Percentiles rank a stretch among this genome's conserved stretches.
phyloP scores from a whole-genome alignment of 2,329 filamentous ascomycete species.

The Dothistroma septosporum region DNA sequence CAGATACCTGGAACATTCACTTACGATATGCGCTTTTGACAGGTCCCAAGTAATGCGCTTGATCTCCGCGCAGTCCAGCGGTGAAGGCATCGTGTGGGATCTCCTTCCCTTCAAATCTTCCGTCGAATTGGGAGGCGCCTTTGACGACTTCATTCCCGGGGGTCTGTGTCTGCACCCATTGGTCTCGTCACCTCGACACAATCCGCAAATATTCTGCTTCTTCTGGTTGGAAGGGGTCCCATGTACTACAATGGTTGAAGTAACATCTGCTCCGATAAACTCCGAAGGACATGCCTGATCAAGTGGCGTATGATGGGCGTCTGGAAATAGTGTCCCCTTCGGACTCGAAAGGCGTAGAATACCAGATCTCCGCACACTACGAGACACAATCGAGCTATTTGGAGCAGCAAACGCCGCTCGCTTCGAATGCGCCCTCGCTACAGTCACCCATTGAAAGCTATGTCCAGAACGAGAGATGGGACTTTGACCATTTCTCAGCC shows the following conservation, averaged over 20 bases:
- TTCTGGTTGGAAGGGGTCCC: constrained; percentile 13
- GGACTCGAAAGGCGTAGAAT: constrained; percentile 19
- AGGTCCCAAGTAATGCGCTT: constrained; percentile 46
- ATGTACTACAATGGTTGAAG: constrained; percentile 24
- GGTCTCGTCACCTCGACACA: constrained; percentile 13
- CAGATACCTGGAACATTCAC: neutral
- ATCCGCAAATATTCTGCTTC: constrained; percentile 13
- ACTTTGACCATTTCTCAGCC: constrained; percentile 35
- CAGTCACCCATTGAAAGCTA: constrained; percentile 24
- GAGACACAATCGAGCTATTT: constrained; percentile 28
- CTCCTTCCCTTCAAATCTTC: constrained; percentile 31
- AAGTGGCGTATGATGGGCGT: constrained; percentile 26
- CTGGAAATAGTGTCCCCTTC: constrained; percentile 25
- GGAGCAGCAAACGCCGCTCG: constrained; percentile 31
- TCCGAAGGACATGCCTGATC: constrained; percentile 30
- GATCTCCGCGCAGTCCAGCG: constrained; percentile 40
- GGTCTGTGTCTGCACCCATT: constrained; percentile 26
- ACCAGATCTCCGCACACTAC: constrained; percentile 34
- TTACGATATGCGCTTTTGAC: neutral
- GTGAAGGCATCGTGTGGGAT: constrained; percentile 37
- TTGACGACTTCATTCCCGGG: constrained; percentile 36
- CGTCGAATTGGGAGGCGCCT: constrained; percentile 30
- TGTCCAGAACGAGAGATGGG: constrained; percentile 35
- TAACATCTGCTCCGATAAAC: constrained; percentile 21
- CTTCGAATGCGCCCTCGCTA: constrained; percentile 21